These are phyloP conservation scores for Trichomonascaceae sp. DNA, from an alignment of 1,139 yeast genomes.

Conservation along the genomic window DNA sequence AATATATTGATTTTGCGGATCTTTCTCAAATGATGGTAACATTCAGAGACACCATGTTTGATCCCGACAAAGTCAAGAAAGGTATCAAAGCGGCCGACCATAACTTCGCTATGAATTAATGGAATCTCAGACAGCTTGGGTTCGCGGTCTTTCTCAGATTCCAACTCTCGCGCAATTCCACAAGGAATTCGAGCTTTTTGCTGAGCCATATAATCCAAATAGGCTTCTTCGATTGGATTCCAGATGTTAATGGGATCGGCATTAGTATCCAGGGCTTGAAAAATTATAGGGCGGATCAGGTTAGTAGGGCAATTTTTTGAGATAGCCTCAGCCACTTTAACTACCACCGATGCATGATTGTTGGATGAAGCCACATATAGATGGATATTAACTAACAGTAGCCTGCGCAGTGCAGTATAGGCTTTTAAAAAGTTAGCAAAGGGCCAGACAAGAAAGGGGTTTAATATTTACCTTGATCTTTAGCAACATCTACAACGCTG, in stretches of 20 bases:
- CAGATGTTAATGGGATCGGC: neutral
- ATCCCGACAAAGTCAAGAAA: neutral
- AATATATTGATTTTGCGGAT: neutral
- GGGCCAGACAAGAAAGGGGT: neutral
- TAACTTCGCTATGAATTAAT: no score
- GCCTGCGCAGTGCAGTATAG: no score
- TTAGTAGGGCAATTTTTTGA: neutral
- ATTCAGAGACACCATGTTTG: neutral
- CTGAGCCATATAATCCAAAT: neutral
- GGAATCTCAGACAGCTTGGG: no score
- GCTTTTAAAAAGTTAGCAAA: no score
- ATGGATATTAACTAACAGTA: no score
- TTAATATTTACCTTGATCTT: no score
- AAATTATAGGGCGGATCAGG: neutral
- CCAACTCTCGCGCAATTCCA: no score
- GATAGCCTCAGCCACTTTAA: neutral
- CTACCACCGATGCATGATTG: no score
- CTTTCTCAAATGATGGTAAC: neutral
- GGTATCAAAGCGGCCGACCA: neutral
- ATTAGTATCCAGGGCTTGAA: neutral
- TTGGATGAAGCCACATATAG: no score
- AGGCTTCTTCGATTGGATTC: neutral
- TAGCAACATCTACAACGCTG: no score
- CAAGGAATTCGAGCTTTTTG: no score
- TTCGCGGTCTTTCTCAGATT: no score